Evolutionary conservation across 2,329 filamentous ascomycete species (phyloP).

Genomic region (Hortaea sp.): DNA sequence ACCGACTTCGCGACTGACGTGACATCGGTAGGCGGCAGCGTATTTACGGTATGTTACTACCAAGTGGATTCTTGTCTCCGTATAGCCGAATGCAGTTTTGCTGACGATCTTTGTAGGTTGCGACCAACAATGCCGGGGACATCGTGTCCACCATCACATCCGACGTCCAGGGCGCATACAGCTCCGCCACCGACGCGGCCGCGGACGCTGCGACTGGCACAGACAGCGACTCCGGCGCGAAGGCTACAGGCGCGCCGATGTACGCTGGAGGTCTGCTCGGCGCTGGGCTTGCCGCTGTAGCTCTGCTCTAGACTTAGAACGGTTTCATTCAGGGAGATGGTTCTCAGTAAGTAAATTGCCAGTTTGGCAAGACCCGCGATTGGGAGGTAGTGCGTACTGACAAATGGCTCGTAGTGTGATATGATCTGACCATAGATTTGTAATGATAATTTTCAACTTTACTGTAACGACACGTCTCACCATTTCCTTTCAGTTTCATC

Average conservation of each 20-base stretch:
- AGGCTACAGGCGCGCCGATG: slow-evolving; percentile 13
- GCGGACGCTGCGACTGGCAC: slow-evolving; percentile 8
- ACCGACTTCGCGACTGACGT: slow-evolving; percentile 6
- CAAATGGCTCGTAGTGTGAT: too few species aligned
- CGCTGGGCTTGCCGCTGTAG: slow-evolving; percentile 23
- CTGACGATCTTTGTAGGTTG: neutral
- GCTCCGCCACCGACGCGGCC: slow-evolving; percentile 7
- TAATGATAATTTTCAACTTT: too few species aligned
- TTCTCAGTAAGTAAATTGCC: too few species aligned
- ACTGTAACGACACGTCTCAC: too few species aligned
- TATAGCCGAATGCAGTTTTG: neutral
- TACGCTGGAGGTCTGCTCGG: slow-evolving; percentile 22
- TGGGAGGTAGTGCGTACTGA: too few species aligned
- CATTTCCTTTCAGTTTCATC: too few species aligned
- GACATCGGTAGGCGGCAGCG: slow-evolving; percentile 6
- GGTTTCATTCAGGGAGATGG: too few species aligned
- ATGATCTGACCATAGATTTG: too few species aligned
- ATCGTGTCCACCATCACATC: slow-evolving; percentile 14
- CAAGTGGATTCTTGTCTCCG: too few species aligned
- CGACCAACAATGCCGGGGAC: slow-evolving; percentile 2
- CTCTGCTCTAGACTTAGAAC: slow-evolving; percentile 11
- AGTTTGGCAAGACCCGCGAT: too few species aligned
- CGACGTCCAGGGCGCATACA: neutral
- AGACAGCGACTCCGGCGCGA: slow-evolving; percentile 2
- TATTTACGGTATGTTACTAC: slow-evolving; percentile 8